phyloP scores from a whole-genome alignment of 2,329 filamentous ascomycete genomes.

The Curvularia sp. region DNA sequence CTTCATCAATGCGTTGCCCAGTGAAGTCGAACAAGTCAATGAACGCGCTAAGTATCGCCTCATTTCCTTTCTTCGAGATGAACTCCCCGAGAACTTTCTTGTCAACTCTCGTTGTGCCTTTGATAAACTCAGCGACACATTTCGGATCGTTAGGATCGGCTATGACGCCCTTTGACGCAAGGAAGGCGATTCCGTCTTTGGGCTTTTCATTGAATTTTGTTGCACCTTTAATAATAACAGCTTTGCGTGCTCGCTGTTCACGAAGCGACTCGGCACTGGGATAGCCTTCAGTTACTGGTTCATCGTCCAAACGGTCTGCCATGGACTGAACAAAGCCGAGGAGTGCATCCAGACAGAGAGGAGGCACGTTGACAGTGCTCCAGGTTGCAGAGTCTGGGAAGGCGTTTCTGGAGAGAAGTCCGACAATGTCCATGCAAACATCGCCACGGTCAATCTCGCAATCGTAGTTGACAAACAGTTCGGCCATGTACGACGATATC shows the following conservation, averaged over 20 bases:
- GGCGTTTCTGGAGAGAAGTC: conserved; percentile 88
- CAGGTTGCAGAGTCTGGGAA: conserved; percentile 97
- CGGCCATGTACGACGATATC: conserved; percentile 93
- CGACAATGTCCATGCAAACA: conserved; percentile 93
- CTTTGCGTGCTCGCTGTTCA: conserved; percentile 80
- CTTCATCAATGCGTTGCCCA: conserved; percentile 87
- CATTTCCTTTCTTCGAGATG: conserved; percentile 88
- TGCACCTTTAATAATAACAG: conserved; percentile 84
- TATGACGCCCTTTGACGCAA: conserved; percentile 87
- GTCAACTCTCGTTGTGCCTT: conserved; percentile 84
- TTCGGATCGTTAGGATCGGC: conserved; percentile 73
- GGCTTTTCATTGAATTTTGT: conserved; percentile 95
- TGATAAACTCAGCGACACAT: conserved; percentile 85
- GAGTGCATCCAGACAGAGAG: conserved; percentile 89
- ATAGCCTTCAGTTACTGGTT: conserved; percentile 68
- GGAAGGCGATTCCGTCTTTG: conserved; percentile 84
- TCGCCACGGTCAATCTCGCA: conserved; percentile 91
- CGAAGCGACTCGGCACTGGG: conserved; percentile 70
- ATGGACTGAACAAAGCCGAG: conserved; percentile 92
- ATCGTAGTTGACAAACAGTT: conserved; percentile 97
- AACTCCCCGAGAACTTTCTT: conserved; percentile 93
- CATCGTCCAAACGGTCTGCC: conserved; percentile 80
- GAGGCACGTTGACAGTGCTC: conserved; percentile 98
- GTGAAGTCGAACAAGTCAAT: conserved; percentile 87
- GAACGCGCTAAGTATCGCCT: conserved; percentile 82